Evolutionary conservation across 164 flowering plant genomes (phyloP).

Genomic region (Stephania cephalantha): DNA sequence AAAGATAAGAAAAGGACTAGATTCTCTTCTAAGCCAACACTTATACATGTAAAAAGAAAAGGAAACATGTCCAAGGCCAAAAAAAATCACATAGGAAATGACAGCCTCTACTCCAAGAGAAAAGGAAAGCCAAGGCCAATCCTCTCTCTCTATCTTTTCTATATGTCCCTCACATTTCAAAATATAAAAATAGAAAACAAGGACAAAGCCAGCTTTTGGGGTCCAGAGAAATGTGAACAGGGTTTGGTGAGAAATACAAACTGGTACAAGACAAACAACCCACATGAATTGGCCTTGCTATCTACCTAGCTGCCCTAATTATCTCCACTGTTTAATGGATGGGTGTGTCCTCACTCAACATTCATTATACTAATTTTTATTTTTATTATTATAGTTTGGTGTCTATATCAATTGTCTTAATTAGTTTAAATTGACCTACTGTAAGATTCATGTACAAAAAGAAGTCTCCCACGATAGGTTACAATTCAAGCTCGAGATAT

Average conservation of each 20-base stretch:
- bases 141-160: not conserved
- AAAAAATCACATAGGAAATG: conserved; percentile 14
- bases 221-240: not conserved
- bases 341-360: not conserved
- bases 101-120: conserved; percentile 17
- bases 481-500: too few species aligned
- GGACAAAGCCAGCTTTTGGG: conserved; percentile 5
- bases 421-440: too few species aligned
- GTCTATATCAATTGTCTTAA: too few species aligned
- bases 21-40: too few species aligned
- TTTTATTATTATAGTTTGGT: too few species aligned
- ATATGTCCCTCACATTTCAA: not conserved
- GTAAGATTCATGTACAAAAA: too few species aligned
- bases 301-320: not conserved
- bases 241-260: not conserved
- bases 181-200: not conserved
- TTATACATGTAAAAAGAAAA: too few species aligned
- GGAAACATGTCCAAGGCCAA: not conserved
- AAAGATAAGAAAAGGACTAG: conserved; percentile 17
- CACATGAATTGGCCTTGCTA: not conserved
- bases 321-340: not conserved
- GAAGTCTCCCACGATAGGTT: too few species aligned
- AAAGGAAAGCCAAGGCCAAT: conserved; percentile 9
- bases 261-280: not conserved
- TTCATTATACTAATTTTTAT: too few species aligned